Evolutionary conservation across 495 filamentous ascomycete genomes (phyloP).

Genomic region (Beverwykella pulmonaria): DNA sequence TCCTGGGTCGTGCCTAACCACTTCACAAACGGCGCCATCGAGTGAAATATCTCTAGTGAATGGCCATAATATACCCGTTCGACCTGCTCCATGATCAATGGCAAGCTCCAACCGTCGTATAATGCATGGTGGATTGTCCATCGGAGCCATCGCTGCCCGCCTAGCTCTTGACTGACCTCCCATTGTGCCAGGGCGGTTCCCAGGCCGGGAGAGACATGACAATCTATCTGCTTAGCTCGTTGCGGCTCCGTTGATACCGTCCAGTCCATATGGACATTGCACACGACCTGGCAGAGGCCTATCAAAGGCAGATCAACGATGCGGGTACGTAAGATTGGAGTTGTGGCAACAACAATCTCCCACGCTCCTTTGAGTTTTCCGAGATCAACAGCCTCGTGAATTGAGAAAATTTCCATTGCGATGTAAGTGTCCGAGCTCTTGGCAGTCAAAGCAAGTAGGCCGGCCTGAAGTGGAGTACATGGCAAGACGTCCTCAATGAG

Average conservation of each 20-base stretch:
- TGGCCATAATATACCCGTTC: not conserved
- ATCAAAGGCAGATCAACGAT: not conserved
- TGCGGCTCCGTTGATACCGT: too few relatives aligned
- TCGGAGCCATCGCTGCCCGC: too few relatives aligned
- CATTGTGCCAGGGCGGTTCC: too few relatives aligned
- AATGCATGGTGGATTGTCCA: slow-evolving; percentile 65
- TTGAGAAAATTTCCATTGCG: not conserved
- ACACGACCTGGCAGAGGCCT: not conserved
- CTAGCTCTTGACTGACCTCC: too few relatives aligned
- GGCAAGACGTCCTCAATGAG: slow-evolving; percentile 16
- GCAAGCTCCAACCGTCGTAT: slow-evolving; percentile 65
- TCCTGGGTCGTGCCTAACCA: not conserved
- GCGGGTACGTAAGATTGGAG: slow-evolving; percentile 3
- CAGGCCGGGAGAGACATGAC: too few relatives aligned
- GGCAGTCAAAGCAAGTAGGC: not conserved
- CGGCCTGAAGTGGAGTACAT: slow-evolving; percentile 8
- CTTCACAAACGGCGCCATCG: not conserved
- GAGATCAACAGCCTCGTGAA: not conserved
- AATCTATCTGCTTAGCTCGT: too few relatives aligned
- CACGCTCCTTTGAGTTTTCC: not conserved
- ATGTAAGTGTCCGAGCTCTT: not conserved
- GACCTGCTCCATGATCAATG: not conserved
- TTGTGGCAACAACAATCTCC: not conserved
- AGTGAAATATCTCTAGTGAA: not conserved
- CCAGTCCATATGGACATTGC: not conserved